Evolutionary conservation across 176 grass and related monocot genomes (phyloP), one percentile per base, ranked within the genome.

Genomic region (Carex pumila): DNA sequence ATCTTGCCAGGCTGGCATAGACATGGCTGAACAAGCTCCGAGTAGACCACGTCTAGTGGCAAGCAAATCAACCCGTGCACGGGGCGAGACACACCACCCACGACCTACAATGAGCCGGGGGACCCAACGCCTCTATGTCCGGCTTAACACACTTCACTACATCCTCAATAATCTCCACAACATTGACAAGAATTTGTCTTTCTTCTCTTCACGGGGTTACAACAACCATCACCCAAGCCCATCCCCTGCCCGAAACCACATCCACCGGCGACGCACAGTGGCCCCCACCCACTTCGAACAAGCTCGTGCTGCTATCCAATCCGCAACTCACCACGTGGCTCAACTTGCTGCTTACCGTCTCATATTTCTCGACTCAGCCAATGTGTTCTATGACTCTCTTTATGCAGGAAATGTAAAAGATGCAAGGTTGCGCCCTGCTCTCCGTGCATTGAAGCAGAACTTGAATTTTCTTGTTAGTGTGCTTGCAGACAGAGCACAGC

Each of bases 131-230:
- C 86, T 88, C 32, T 90, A 82, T 17, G 81, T 91, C 19, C 87
- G 86, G 36, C 77, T 95, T 85, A 98, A 94, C 81, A 98, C 95
- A 15, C 64, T 98, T 25, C 76, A 91, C 14, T 91, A 94, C 79
- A 84, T 98, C 61, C 90, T 89, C 12, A 47, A 65, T 55, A 79
- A 83, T 57, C 81, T 95, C 69, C 84, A 90, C 29, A 81, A 84
- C 85, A 85, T 92, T 25, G 88, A 93, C 67, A 90, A 79, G 55
- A 52, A 88, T 15, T 58, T 93, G 61, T 64, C 85, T 59, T 64
- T 84, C 81, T 84, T 88, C 71, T 34, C 83, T 31, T 74, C 79
- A 47, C 79, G 86, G 6, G 36, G 45, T 37, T 13, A 54, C 55
- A 47, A 69, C 61, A 39, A 54, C 8, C 34, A 43, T 64, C 65